A percentile compares a stretch with the other conserved stretches of the same genome.
Conservation (phyloP, 768 basidiomycete species). For the Leccinum uliginosum region DNA sequence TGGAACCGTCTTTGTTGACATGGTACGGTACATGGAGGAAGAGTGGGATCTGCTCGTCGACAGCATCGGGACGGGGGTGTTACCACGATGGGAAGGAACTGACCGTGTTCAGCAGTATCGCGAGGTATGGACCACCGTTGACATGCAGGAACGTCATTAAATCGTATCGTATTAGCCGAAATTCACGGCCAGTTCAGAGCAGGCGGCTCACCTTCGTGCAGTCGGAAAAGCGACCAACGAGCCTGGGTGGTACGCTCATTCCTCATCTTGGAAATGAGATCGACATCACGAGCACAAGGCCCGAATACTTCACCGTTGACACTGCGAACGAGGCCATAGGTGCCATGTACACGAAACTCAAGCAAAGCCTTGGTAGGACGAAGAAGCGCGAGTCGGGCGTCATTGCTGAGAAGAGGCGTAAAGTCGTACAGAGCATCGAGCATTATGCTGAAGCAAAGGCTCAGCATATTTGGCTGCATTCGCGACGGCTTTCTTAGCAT, state of each 20-base stretch:
- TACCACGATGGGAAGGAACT: conserved; percentile 19
- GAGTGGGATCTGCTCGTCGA: conserved; percentile 16
- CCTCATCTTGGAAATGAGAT: conserved; percentile 75
- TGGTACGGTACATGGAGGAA: conserved; percentile 19
- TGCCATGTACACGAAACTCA: conserved; percentile 67
- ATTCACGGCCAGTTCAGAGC: conserved; percentile 11
- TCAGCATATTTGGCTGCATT: conserved; percentile 82
- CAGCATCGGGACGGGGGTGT: conserved; percentile 10
- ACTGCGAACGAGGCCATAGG: conserved; percentile 71
- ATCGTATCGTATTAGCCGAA: conserved; percentile 1
- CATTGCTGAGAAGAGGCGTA: conserved; percentile 71
- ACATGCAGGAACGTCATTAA: not conserved
- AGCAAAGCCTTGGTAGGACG: conserved; percentile 66
- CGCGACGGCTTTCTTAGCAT: conserved; percentile 86
- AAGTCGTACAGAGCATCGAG: conserved; percentile 66
- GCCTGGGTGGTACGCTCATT: conserved; percentile 51
- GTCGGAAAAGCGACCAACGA: conserved; percentile 10
- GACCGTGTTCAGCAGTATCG: conserved; percentile 14
- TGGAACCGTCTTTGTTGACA: conserved; percentile 18
- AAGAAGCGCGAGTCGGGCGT: conserved; percentile 72
- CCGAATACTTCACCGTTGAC: conserved; percentile 72
- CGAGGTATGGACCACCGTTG: conserved; percentile 1
- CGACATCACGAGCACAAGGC: conserved; percentile 62
- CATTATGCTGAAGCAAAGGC: conserved; percentile 79
- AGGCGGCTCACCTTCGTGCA: conserved; percentile 13